Evolutionary conservation across 805 yeast species (phyloP).

Genomic region (Wickerhamiella australiensis): DNA sequence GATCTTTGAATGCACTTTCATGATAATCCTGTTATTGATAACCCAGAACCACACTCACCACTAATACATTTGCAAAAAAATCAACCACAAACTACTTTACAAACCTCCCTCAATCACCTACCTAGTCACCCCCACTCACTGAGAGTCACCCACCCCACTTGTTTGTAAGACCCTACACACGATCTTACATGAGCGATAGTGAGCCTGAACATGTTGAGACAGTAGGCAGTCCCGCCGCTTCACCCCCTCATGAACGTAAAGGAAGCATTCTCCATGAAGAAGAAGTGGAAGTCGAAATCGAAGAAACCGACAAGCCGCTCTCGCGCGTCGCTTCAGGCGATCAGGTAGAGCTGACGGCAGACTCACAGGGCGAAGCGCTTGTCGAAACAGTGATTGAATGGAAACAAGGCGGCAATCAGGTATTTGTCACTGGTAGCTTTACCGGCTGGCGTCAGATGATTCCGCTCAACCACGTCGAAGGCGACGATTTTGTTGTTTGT

Average conservation of each 20-base stretch:
- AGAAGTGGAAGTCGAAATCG: conserved; percentile 12
- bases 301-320: conserved; percentile 19
- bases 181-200: conserved; percentile 7
- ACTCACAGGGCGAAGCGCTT: conserved; percentile 11
- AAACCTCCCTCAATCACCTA: no score
- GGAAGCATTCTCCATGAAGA: conserved; percentile 1
- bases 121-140: no score
- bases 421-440: conserved; percentile 92
- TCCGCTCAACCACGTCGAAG: conserved; percentile 45
- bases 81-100: no score
- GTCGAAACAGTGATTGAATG: conserved; percentile 35
- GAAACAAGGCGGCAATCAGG: conserved; percentile 94
- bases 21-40: no score
- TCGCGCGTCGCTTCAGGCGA: conserved; percentile 26
- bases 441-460: conserved; percentile 99
- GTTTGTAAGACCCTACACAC: no score
- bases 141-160: no score
- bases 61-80: no score
- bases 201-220: conserved; percentile 13
- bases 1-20: no score
- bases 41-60: no score
- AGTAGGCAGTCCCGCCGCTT: conserved; percentile 9
- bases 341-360: conserved; percentile 20
- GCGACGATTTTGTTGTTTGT: conserved; percentile 25
- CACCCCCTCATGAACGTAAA: conserved; percentile 2